Percentiles rank a stretch among this genome's conserved stretches.
Evolutionary conservation across 2,329 filamentous ascomycete genomes (phyloP).

Genomic region (Verticillium isaacii): DNA sequence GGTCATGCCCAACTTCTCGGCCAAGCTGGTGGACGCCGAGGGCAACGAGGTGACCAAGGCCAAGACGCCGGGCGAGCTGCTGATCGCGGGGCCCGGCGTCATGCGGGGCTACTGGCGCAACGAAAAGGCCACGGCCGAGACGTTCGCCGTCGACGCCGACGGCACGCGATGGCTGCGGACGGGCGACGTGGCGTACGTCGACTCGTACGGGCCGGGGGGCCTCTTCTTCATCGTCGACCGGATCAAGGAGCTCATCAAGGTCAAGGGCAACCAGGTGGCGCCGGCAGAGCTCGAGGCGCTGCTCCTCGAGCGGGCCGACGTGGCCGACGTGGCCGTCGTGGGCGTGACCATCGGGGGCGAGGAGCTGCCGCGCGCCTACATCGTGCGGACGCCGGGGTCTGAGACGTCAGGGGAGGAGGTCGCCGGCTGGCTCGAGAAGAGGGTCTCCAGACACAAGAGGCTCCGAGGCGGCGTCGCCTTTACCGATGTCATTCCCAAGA

Average conservation of each 20-base stretch:
- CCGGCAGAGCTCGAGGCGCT: constrained; percentile 44
- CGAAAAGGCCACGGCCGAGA: constrained; percentile 59
- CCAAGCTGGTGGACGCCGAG: constrained; percentile 58
- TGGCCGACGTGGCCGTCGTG: constrained; percentile 62
- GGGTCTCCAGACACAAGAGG: constrained; percentile 61
- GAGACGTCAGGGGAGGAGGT: constrained; percentile 51
- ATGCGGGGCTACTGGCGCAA: constrained; percentile 77
- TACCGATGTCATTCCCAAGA: constrained; percentile 56
- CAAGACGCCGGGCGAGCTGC: constrained; percentile 64
- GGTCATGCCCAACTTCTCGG: constrained; percentile 63
- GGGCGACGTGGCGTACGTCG: constrained; percentile 67
- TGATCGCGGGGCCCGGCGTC: constrained; percentile 66
- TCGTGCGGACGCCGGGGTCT: constrained; percentile 41
- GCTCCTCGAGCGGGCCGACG: constrained; percentile 30
- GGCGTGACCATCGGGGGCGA: constrained; percentile 51
- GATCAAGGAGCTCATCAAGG: constrained; percentile 61
- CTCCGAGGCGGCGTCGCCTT: constrained; percentile 67
- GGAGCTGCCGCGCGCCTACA: constrained; percentile 59
- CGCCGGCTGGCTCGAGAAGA: constrained; percentile 56
- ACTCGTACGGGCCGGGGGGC: constrained; percentile 47
- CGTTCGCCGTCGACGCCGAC: constrained; percentile 39
- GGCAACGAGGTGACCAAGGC: constrained; percentile 45
- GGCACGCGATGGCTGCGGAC: constrained; percentile 66
- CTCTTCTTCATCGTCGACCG: constrained; percentile 66
- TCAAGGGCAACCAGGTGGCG: constrained; percentile 55